Evolutionary conservation across 768 basidiomycete genomes (phyloP).

Genomic region (Pisolithus orientalis): DNA sequence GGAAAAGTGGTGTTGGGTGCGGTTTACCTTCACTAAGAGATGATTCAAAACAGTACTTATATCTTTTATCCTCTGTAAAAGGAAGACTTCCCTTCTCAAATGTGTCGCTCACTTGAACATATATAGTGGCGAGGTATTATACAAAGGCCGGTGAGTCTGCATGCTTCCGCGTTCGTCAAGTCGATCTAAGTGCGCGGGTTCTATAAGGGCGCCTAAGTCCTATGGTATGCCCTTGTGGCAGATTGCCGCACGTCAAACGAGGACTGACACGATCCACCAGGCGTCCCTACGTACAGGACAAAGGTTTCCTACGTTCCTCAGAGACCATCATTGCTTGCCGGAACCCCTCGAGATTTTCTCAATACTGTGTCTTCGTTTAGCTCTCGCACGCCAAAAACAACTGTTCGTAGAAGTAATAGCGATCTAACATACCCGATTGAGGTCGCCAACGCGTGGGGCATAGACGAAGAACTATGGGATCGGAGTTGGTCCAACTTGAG

Average conservation of each 20-base stretch:
- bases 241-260: neutral
- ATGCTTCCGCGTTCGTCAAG: neutral
- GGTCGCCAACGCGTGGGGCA: conserved; percentile 58
- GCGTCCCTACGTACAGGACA: conserved; percentile 73
- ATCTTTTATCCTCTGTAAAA: conserved; percentile 5
- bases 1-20: conserved; percentile 72
- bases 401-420: neutral
- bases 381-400: conserved; percentile 31
- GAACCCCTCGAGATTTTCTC: conserved; percentile 72
- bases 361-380: conserved; percentile 46
- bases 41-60: too few relatives aligned
- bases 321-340: conserved; percentile 78
- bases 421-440: conserved; percentile 38
- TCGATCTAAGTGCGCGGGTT: neutral
- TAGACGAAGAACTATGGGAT: conserved; percentile 67
- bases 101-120: conserved; percentile 76
- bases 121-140: conserved; percentile 59
- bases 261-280: conserved; percentile 29
- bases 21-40: neutral
- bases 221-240: conserved; percentile 33
- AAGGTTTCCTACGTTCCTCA: conserved; percentile 84
- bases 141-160: conserved; percentile 56
- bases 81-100: conserved; percentile 75
- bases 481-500: conserved; percentile 75
- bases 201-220: conserved; percentile 41